These are phyloP conservation scores for Exophiala xenobiotica DNA, from an alignment of 2,329 filamentous ascomycete genomes.

Conservation along the genomic window DNA sequence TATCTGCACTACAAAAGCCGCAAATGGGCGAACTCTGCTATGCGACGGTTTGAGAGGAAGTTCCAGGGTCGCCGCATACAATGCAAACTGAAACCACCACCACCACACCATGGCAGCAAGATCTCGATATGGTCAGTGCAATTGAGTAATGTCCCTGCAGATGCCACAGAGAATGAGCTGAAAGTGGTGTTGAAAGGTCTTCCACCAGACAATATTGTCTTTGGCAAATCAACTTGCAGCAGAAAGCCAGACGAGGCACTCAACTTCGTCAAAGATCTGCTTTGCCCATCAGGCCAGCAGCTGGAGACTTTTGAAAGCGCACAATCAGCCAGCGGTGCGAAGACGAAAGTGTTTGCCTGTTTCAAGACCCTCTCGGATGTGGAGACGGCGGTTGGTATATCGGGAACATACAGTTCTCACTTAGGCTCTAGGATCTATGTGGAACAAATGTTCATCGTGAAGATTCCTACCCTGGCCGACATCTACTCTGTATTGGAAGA, in stretches of 20 bases:
- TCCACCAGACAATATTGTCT: constrained; percentile 1
- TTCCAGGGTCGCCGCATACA: constrained; percentile 4
- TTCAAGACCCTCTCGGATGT: constrained; percentile 4
- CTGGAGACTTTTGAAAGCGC: constrained; percentile 2
- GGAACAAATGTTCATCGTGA: constrained; percentile 7
- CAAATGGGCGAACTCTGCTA: constrained; percentile 8
- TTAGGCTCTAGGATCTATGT: constrained; percentile 13
- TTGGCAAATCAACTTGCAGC: constrained; percentile 2
- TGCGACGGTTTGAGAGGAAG: constrained; percentile 6
- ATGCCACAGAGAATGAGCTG: constrained; percentile 1
- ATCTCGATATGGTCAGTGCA: constrained; percentile 10
- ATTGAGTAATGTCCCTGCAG: constrained; percentile 10
- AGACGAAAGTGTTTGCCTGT: constrained; percentile 4
- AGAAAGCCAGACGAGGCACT: background rate
- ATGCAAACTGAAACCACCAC: constrained; percentile 2
- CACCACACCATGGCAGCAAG: background rate
- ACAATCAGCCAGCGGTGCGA: background rate
- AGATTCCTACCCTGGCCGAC: constrained; percentile 3
- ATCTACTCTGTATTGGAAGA: constrained; percentile 5
- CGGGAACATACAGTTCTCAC: background rate
- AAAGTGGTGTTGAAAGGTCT: constrained; percentile 2
- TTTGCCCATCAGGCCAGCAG: constrained; percentile 1
- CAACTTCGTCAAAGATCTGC: background rate
- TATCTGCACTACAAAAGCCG: constrained; percentile 13
- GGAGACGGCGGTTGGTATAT: background rate